Evolutionary conservation across 257 asterid species (phyloP).

Genomic region (Solanum medicagineum): DNA sequence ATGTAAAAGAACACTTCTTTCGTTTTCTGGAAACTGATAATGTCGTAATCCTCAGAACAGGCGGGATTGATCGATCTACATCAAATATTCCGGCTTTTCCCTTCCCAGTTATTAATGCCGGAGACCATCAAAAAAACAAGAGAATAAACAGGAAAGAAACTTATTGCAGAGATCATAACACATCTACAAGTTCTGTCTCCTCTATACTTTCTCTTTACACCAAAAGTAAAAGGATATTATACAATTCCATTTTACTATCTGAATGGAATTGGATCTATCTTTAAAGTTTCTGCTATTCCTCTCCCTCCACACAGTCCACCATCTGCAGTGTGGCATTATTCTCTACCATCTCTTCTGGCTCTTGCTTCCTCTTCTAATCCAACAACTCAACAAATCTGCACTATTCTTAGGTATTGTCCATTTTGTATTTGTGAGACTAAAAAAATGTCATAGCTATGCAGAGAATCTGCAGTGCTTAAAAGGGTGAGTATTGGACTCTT

Average conservation of each 20-base stretch:
- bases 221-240: background rate
- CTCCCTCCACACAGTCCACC: background rate
- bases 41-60: background rate
- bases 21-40: background rate
- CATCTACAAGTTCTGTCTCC: too few relatives aligned
- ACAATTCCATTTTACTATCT: background rate
- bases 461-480: background rate
- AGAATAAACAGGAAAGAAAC: background rate
- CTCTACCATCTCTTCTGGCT: background rate
- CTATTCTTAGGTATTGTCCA: background rate
- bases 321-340: background rate
- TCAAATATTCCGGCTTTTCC: too few relatives aligned
- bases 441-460: background rate
- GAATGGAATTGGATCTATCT: background rate
- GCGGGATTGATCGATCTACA: background rate
- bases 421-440: background rate
- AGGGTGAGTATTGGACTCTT: background rate
- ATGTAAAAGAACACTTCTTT: background rate
- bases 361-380: background rate
- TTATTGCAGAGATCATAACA: background rate
- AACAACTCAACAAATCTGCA: background rate
- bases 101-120: background rate
- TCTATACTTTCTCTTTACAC: background rate
- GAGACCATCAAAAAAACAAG: background rate
- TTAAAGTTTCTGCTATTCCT: background rate